These are phyloP conservation scores for Colletotrichum liaoningense DNA, from an alignment of 2,329 filamentous ascomycete genomes.

Conservation along the genomic window DNA sequence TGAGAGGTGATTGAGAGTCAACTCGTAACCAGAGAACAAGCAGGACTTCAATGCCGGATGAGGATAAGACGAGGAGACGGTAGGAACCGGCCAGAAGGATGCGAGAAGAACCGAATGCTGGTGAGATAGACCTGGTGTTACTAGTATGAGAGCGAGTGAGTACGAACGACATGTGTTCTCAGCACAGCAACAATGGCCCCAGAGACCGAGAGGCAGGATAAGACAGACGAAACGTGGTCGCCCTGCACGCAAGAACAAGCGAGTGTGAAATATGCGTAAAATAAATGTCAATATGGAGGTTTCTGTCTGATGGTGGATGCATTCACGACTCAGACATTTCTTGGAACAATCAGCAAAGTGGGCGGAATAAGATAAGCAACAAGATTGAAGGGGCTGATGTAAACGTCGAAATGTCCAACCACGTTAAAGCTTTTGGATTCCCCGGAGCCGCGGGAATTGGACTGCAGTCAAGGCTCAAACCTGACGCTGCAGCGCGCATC, in stretches of 20 bases:
- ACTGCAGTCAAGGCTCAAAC: neutral
- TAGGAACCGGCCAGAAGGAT: neutral
- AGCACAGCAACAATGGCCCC: neutral
- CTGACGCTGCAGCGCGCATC: neutral
- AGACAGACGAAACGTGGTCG: conserved; percentile 14
- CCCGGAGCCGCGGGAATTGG: neutral
- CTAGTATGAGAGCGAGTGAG: neutral
- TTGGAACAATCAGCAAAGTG: conserved; percentile 18
- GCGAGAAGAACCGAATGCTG: neutral
- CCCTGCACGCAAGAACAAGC: conserved; percentile 16
- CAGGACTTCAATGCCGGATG: neutral
- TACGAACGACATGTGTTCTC: neutral
- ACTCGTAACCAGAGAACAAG: neutral
- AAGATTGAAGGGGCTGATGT: conserved; percentile 23
- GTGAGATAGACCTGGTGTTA: neutral
- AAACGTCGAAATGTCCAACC: conserved; percentile 2
- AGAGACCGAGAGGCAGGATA: neutral
- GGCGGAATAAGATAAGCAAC: conserved; percentile 18
- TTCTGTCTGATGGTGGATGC: conserved; percentile 12
- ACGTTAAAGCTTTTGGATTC: neutral
- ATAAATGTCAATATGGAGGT: neutral
- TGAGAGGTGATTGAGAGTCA: neutral
- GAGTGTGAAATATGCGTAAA: neutral
- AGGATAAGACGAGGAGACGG: neutral
- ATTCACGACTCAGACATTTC: conserved; percentile 29